These are phyloP conservation scores for Fonsecaea erecta DNA, from an alignment of 2,329 filamentous ascomycete genomes.

Conservation along the genomic window DNA sequence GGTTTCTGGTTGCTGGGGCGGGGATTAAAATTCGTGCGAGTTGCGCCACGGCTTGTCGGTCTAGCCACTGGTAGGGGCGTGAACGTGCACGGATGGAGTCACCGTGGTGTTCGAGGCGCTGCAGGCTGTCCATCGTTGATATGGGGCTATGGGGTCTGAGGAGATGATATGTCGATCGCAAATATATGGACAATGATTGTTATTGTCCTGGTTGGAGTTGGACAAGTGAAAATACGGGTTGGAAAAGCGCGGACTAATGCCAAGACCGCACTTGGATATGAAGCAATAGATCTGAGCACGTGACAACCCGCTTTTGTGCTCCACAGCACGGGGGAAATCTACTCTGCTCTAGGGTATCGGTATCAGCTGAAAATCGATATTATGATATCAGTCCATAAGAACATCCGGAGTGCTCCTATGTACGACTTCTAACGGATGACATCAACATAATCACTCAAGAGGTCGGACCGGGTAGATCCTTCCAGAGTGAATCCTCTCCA, in stretches of 20 bases:
- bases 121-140: neutral
- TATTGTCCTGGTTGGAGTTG: neutral
- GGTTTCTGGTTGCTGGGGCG: slow-evolving; percentile 11
- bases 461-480: slow-evolving; percentile 40
- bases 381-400: neutral
- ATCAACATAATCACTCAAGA: slow-evolving; percentile 22
- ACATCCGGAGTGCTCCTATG: no score
- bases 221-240: no score
- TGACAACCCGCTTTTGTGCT: neutral
- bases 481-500: slow-evolving; percentile 42
- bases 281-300: neutral
- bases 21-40: slow-evolving; percentile 10
- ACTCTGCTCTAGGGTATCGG: neutral
- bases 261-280: neutral
- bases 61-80: neutral
- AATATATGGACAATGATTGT: neutral
- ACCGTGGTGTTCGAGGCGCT: neutral
- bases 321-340: neutral
- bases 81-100: neutral
- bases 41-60: slow-evolving; percentile 1
- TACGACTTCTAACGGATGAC: neutral
- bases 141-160: neutral
- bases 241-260: neutral
- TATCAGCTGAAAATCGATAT: neutral
- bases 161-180: neutral